Evolutionary conservation across 257 asterid species (phyloP).

Genomic region (Mentha longifolia): DNA sequence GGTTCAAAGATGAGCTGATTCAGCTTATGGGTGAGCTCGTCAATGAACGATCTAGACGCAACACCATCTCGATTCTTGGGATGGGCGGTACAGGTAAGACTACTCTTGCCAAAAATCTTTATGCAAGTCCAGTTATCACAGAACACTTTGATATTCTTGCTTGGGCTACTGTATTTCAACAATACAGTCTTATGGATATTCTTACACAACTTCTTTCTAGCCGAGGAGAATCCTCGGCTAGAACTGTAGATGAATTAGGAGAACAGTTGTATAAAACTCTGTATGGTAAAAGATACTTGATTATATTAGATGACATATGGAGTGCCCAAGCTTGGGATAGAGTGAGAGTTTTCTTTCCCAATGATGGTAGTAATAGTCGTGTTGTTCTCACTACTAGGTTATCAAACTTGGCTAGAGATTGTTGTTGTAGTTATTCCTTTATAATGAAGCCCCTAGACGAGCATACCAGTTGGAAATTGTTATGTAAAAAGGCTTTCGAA

Average conservation of each 20-base stretch:
- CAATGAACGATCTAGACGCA: neutral
- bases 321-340: neutral
- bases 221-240: too few relatives aligned
- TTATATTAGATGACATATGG: too few relatives aligned
- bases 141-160: too few relatives aligned
- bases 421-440: neutral
- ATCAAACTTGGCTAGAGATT: neutral
- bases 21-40: neutral
- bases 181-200: too few relatives aligned
- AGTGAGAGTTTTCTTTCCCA: neutral
- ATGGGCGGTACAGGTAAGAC: neutral
- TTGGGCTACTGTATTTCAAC: too few relatives aligned
- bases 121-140: too few relatives aligned
- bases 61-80: neutral
- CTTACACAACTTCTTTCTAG: neutral
- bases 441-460: neutral
- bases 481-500: too few relatives aligned
- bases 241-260: too few relatives aligned
- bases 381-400: conserved; percentile 10
- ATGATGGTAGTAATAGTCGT: neutral
- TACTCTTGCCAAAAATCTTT: too few relatives aligned
- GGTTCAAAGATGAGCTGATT: neutral
- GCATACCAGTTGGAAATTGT: neutral
- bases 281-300: conserved; percentile 1
- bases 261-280: too few relatives aligned